Evolutionary conservation across 2,329 filamentous ascomycete species (phyloP).

Genomic region (Aspergillus aculeatus): DNA sequence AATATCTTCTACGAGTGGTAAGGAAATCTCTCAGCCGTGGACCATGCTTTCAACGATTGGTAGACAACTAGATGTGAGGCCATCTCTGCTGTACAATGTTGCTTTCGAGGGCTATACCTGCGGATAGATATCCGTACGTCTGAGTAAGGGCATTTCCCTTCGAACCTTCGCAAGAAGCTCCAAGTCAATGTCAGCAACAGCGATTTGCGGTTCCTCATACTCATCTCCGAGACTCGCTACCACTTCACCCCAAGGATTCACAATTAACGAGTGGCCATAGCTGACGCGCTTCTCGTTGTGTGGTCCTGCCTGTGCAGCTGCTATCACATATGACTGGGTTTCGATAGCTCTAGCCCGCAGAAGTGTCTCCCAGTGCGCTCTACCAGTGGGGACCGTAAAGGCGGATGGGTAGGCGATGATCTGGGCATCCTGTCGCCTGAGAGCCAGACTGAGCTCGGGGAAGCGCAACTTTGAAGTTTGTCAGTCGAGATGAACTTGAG

Average conservation of each 20-base stretch:
- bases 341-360: constrained; percentile 81
- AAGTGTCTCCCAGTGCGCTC: constrained; percentile 80
- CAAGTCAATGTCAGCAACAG: constrained; percentile 56
- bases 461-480: constrained; percentile 62
- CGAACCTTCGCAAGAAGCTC: constrained; percentile 52
- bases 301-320: constrained; percentile 75
- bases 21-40: not conserved
- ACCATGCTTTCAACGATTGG: too few relatives aligned
- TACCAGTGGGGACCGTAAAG: constrained; percentile 82
- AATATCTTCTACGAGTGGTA: not conserved
- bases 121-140: constrained; percentile 54
- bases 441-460: constrained; percentile 68
- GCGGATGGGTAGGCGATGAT: constrained; percentile 84
- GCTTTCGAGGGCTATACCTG: constrained; percentile 35
- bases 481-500: not conserved
- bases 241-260: constrained; percentile 83
- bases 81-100: not conserved
- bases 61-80: not conserved
- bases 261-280: constrained; percentile 81
- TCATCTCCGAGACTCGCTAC: constrained; percentile 60
- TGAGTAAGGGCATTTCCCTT: constrained; percentile 57
- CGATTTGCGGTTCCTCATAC: constrained; percentile 46
- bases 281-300: constrained; percentile 75
- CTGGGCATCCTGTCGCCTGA: constrained; percentile 67
- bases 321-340: constrained; percentile 82